Base-by-base conservation (phyloP, 306 rosid genomes). In the Argentina anserina region DNA sequence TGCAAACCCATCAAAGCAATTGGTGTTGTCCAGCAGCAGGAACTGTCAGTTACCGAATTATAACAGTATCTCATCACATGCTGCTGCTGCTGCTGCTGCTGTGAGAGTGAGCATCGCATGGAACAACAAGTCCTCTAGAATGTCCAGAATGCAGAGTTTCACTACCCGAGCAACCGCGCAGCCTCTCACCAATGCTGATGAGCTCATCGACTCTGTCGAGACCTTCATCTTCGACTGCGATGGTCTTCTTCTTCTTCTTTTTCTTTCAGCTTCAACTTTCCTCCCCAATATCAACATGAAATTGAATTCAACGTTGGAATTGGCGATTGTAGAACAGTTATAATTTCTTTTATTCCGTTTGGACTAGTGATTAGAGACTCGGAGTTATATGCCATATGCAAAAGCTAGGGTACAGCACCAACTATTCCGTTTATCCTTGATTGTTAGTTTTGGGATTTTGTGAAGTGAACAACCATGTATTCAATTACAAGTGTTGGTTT, bases 151-250 rank as follows among this genome's bases (percentile, higher is more conserved):
- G 95, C 78, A 77, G 5, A 73, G 81, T 3, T 80, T 92, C 80
- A 82, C 88, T 0, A 76, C 93, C 29, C 84, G 83, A 46, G 97
- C 97, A 0, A 74, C 74, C 8, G 96, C 96, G 5, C 90, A 90
- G 83, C 97, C 99, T 9, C 90, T 95, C 41, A 66, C 69, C 78
- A 88, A 90, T 71, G 90, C 93, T 9, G 93, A 88, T 5, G 92
- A 88, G 47, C 97, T 95, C 71, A 91, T 95, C 15, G 90, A 90
- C 70, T 95, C 97, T 2, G 99, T 95, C 8, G 87, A 91, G 84
- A 95, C 99, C 0, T 95, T 95, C 79, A 90, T 95, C 80, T 95
- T 91, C 75, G 99, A 95, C 37, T 95, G 97, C 70, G 99, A 95
- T 40, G 99, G 99, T 91, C 39, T 5, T 33, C 11, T 5, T 67